phyloP scores from a whole-genome alignment of 108 stramenopile genomes.

The Licmophora abbreviata region DNA sequence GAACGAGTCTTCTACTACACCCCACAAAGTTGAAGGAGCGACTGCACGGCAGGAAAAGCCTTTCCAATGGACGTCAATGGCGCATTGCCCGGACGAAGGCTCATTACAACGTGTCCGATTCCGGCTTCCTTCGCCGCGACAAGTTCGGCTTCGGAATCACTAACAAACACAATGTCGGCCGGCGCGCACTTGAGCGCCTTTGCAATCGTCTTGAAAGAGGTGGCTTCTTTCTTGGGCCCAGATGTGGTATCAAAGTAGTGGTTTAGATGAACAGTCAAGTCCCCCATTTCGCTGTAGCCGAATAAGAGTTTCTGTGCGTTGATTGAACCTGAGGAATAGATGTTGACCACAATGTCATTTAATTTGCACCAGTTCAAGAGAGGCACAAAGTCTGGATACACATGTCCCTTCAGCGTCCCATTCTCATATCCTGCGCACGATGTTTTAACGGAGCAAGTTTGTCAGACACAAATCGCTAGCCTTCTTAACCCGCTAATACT shows the following conservation, averaged over 20 bases:
- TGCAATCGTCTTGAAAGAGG: slow-evolving; percentile 71
- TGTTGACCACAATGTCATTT: slow-evolving; percentile 53
- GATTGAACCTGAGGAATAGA: slow-evolving; percentile 84
- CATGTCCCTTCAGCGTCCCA: slow-evolving; percentile 71
- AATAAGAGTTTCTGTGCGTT: slow-evolving; percentile 86
- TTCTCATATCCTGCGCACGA: slow-evolving; percentile 20
- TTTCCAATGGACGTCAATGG: slow-evolving; percentile 36
- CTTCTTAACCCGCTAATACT: too few relatives aligned
- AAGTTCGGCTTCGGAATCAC: slow-evolving; percentile 79
- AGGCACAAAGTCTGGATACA: slow-evolving; percentile 74
- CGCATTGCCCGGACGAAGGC: slow-evolving; percentile 85
- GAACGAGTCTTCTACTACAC: slow-evolving; percentile 6
- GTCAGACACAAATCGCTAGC: too few relatives aligned
- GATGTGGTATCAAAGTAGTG: slow-evolving; percentile 87
- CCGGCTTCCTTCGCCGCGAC: slow-evolving; percentile 77
- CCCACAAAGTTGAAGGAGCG: slow-evolving; percentile 75
- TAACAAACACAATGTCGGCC: slow-evolving; percentile 74
- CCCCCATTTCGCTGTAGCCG: slow-evolving; percentile 61
- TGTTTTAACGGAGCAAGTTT: too few relatives aligned
- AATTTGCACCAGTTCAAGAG: slow-evolving; percentile 60
- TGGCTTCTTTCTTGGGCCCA: slow-evolving; percentile 64
- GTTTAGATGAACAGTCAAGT: slow-evolving; percentile 54
- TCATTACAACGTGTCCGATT: slow-evolving; percentile 52
- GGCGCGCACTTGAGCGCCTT: slow-evolving; percentile 51
- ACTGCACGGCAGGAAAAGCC: slow-evolving; percentile 46